Percentiles rank a stretch among this genome's conserved stretches.
These are phyloP conservation scores for Irpex sp. DNA, from an alignment of 1,284 basidiomycete genomes.

Conservation along the genomic window DNA sequence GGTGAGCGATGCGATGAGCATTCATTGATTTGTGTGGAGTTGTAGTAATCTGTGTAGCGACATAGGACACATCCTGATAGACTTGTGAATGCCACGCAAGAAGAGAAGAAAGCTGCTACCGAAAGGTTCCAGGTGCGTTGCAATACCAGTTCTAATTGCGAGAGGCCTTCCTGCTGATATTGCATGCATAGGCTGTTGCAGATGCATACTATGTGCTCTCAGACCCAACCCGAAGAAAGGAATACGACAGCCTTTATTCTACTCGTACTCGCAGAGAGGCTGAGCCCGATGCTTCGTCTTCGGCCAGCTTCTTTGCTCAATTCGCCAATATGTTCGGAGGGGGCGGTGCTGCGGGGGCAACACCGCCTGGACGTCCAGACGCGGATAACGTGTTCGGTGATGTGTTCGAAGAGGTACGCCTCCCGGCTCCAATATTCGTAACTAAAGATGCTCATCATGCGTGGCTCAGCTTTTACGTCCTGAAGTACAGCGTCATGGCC, in stretches of 20 bases:
- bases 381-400: conserved; percentile 83
- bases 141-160: background rate
- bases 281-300: conserved; percentile 58
- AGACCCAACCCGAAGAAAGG: conserved; percentile 70
- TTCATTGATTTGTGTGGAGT: background rate
- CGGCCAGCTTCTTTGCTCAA: conserved; percentile 70
- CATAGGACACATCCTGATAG: conserved; percentile 87
- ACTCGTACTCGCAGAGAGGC: conserved; percentile 44
- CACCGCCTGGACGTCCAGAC: conserved; percentile 55
- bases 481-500: conserved; percentile 66
- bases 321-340: conserved; percentile 69
- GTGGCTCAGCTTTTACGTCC: conserved; percentile 64
- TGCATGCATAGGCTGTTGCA: conserved; percentile 65
- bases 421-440: too few species aligned
- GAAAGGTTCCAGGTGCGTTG: conserved; percentile 74
- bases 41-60: conserved; percentile 14
- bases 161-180: too few species aligned
- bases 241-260: conserved; percentile 77
- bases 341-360: conserved; percentile 27
- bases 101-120: conserved; percentile 73
- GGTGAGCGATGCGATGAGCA: conserved; percentile 23
- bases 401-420: conserved; percentile 81
- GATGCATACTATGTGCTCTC: conserved; percentile 97
- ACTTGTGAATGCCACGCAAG: conserved; percentile 68
- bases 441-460: background rate